Conservation (phyloP, 306 rosid genomes). For the Ziziphus jujuba region DNA sequence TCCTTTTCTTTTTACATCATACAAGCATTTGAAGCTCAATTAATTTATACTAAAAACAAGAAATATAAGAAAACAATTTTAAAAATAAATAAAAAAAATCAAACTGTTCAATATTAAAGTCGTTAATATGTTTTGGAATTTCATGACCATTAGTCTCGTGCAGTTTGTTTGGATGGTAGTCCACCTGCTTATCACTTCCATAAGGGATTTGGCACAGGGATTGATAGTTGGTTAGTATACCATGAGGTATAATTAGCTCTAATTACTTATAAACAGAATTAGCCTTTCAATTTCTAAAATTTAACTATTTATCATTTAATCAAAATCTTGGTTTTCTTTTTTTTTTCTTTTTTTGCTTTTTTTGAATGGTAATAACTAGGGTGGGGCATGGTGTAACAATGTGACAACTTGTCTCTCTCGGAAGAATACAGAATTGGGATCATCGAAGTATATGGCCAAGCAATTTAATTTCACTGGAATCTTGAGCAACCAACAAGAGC, state of each 20-base stretch:
- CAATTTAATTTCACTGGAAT: constrained; percentile 67
- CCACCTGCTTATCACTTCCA: background rate
- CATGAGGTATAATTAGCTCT: background rate
- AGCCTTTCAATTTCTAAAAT: too few species aligned
- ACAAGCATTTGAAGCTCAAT: background rate
- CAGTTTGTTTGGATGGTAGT: constrained; percentile 5
- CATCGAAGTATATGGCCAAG: constrained; percentile 65
- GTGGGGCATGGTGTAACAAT: constrained; percentile 88
- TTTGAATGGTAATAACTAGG: constrained; percentile 33
- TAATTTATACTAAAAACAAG: background rate
- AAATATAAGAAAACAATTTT: too few species aligned
- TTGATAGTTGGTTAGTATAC: background rate
- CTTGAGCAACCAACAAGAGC: constrained; percentile 51
- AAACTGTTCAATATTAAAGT: background rate
- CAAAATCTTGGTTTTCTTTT: too few species aligned
- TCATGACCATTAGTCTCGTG: background rate
- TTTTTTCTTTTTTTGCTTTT: too few species aligned
- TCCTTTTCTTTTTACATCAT: background rate
- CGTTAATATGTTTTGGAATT: background rate
- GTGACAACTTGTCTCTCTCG: constrained; percentile 57
- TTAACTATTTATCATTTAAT: too few species aligned
- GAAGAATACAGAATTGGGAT: constrained; percentile 57
- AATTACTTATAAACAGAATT: too few species aligned
- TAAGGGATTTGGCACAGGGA: background rate
- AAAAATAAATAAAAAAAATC: too few species aligned